A percentile compares a stretch with the other conserved stretches of the same genome.
These are phyloP conservation scores for Rosa chinensis DNA, from an alignment of 306 rosid genomes.

Conservation along the genomic window DNA sequence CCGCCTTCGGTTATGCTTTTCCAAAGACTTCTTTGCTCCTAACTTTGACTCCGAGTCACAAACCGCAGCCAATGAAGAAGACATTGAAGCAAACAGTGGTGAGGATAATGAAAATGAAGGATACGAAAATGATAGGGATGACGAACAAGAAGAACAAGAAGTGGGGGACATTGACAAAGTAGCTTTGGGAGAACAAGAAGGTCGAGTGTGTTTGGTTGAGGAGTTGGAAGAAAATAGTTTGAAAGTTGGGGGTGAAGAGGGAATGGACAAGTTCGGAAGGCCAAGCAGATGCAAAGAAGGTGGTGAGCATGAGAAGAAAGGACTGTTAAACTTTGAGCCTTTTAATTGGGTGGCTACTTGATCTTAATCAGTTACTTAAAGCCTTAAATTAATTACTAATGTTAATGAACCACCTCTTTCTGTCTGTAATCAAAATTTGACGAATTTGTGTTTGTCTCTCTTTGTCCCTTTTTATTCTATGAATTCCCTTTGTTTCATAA, in stretches of 20 bases:
- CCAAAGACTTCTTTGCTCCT: slow-evolving; percentile 23
- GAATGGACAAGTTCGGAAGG: slow-evolving; percentile 45
- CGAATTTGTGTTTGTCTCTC: slow-evolving; percentile 29
- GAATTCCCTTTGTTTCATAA: slow-evolving; percentile 24
- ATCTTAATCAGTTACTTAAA: slow-evolving; percentile 10
- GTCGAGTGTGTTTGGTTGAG: slow-evolving; percentile 2
- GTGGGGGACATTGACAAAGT: not conserved
- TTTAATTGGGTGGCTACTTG: slow-evolving; percentile 56
- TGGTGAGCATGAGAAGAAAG: slow-evolving; percentile 43
- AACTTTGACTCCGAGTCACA: slow-evolving; percentile 34
- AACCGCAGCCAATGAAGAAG: not conserved
- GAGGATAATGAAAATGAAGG: slow-evolving; percentile 30
- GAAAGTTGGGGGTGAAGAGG: slow-evolving; percentile 34
- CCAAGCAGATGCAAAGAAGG: slow-evolving; percentile 61
- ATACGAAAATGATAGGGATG: slow-evolving; percentile 28
- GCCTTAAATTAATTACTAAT: not conserved
- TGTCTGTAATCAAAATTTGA: slow-evolving; percentile 11
- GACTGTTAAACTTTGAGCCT: slow-evolving; percentile 47
- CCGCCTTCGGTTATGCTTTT: slow-evolving; percentile 69
- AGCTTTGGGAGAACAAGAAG: slow-evolving; percentile 20
- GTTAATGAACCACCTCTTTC: not conserved
- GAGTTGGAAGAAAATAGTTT: slow-evolving; percentile 17
- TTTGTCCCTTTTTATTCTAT: slow-evolving; percentile 5
- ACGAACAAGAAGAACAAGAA: slow-evolving; percentile 11
- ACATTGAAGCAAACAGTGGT: slow-evolving; percentile 20